These are phyloP conservation scores for Oxalis stricta DNA, from an alignment of 441 rosid genomes.

Conservation along the genomic window DNA sequence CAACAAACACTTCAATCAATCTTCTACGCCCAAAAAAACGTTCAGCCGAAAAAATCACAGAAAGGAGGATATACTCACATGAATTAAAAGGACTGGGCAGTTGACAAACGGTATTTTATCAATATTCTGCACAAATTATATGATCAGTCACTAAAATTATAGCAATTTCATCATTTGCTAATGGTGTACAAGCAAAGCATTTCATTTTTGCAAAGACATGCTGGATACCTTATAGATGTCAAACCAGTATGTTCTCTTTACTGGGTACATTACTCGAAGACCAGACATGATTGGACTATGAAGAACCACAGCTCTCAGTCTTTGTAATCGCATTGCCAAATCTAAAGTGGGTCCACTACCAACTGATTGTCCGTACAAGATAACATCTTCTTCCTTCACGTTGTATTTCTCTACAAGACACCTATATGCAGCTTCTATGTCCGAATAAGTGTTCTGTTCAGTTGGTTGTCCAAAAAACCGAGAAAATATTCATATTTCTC, in stretches of 20 bases:
- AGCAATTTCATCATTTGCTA: background rate
- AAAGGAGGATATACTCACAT: constrained; percentile 30
- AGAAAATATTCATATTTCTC: background rate
- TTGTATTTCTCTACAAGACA: constrained; percentile 68
- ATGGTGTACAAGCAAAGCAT: background rate
- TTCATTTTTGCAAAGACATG: background rate
- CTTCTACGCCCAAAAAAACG: too few species aligned
- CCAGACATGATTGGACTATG: constrained; percentile 93
- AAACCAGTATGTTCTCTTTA: constrained; percentile 84
- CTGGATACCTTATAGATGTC: constrained; percentile 68
- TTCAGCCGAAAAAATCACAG: background rate
- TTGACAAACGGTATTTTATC: constrained; percentile 67
- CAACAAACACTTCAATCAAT: background rate
- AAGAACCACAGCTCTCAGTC: constrained; percentile 77
- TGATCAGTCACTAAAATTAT: constrained; percentile 11
- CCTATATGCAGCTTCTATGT: constrained; percentile 75
- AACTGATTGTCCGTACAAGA: constrained; percentile 87
- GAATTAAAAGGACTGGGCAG: constrained; percentile 76
- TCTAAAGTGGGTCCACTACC: constrained; percentile 95
- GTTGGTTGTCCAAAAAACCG: constrained; percentile 39
- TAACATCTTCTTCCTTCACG: constrained; percentile 69
- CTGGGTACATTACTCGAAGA: constrained; percentile 84
- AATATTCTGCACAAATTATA: constrained; percentile 45
- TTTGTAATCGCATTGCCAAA: constrained; percentile 53
- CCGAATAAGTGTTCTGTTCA: constrained; percentile 77